Base-by-base conservation (phyloP, 1,284 basidiomycete genomes). In the Boletus semigastroideus region DNA sequence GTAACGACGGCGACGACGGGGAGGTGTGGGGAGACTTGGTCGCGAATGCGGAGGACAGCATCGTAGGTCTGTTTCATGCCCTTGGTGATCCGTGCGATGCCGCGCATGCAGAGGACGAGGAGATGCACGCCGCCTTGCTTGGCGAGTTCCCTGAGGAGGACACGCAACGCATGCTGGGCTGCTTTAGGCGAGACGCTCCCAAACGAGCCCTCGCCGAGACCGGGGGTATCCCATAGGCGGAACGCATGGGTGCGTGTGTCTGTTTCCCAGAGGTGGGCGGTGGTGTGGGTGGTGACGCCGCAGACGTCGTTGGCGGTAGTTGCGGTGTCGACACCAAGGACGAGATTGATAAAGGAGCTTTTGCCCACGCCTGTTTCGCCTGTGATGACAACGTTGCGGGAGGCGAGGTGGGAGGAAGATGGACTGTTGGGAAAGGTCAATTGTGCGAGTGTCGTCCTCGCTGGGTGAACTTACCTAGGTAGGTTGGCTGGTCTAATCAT, bases 161-260 rank as follows among this genome's bases (percentile, higher is more conserved):
- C 46, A 6, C 60, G 55, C 20, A 66, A 22, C 10, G 54, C 60
- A 25, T 55, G 46, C 31, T 60, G 49, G 10, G 66, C 66, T 7
- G 55, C 55, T 38, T 34, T 54, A 28, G 53, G 59, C 0, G 59
- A 57, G 42, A 69, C 58, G 5, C 11, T 63, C 12, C 64, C 67
- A 10, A 56, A 55, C 9, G 64, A 57, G 0, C 67, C 64, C 38
- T 66, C 64, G 17, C 59, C 54, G 0, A 68, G 52, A 3, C 64
- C 66, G 3, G 68, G 64, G 7, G 68, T 66, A 20, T 66, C 64
- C 64, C 64, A 70, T 4, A 66, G 46, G 8, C 47, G 55, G 46
- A 70, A 70, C 6, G 51, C 47, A 19, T 56, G 50, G 0, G 43
- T 51, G 5, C 20, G 53, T 22, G 45, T 44, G 10, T 60, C 52